Evolutionary conservation across 805 yeast species (phyloP), one percentile per base, ranked within the genome.

Genomic region (Metschnikowia aberdeeniae): DNA sequence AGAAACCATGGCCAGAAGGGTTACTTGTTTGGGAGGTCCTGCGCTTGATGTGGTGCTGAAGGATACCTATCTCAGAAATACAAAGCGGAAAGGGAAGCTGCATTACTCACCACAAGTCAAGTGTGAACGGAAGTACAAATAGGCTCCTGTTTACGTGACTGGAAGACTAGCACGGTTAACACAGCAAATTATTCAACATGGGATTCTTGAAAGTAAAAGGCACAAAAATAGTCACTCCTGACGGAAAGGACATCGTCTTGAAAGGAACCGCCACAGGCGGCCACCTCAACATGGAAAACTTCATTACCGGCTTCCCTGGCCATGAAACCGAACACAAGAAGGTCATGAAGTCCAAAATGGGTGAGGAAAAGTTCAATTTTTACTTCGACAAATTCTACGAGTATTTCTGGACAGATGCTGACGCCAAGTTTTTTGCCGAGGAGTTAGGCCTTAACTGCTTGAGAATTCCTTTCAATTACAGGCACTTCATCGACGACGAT

Each of bases 301-400:
- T 76, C 68, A 76, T 76, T 52, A 76, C 79, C 24, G 80, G 80
- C 4, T 76, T 70, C 49, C 78, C 80, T 9, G 80, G 80, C 3
- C 77, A 72, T 51, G 81, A 76, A 53, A 67, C 76, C 17, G 79
- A 76, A 52, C 78, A 74, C 52, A 75, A 75, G 54, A 50, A 60
- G 37, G 74, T 72, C 1, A 46, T 76, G 44, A 53, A 58, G 49
- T 45, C 55, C 37, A 68, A 58, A 36, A 66, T 76, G 49, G 81
- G 81, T 35, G 52, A 68, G 43, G 77, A 75, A 47, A 76, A 76
- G 54, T 71, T 64, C 52, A 67, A 73, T 40, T 76, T 53, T 61
- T 76, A 75, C 62, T 76, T 75, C 50, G 76, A 74, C 45, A 74
- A 70, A 55, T 75, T 76, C 55, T 74, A 75, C 51, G 78, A 76